A percentile compares a stretch with the other conserved stretches of the same genome.
Conservation (phyloP, 2,329 filamentous ascomycete genomes). For the Trichophyton benhamiae region DNA sequence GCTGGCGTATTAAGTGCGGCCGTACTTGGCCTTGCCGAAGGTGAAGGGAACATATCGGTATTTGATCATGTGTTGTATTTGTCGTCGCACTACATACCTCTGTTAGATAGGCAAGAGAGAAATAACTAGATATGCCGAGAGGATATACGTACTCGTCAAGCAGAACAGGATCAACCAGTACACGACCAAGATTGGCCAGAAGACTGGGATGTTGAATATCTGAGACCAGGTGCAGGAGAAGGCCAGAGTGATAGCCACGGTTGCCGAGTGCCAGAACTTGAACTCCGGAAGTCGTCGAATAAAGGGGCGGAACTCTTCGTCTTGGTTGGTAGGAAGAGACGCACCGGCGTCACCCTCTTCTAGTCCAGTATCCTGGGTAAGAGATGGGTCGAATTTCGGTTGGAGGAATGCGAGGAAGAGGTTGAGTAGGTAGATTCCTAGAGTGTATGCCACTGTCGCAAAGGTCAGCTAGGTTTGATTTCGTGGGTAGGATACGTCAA, state of each 20-base stretch:
- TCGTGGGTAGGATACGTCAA: background rate
- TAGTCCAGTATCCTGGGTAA: conserved; percentile 89
- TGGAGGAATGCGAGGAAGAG: conserved; percentile 97
- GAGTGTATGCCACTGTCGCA: conserved; percentile 72
- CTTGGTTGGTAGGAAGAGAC: conserved; percentile 77
- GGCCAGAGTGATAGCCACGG: conserved; percentile 67
- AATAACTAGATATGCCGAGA: background rate
- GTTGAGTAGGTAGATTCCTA: conserved; percentile 97
- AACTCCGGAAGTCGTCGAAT: conserved; percentile 94
- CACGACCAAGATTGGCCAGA: conserved; percentile 96
- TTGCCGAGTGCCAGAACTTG: conserved; percentile 99
- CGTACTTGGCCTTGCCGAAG: conserved; percentile 75
- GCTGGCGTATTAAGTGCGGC: conserved; percentile 17
- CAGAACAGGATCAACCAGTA: conserved; percentile 98
- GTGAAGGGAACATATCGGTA: conserved; percentile 96
- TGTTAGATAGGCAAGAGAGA: background rate
- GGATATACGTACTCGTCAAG: conserved; percentile 62
- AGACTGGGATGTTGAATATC: conserved; percentile 92
- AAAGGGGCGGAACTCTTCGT: conserved; percentile 96
- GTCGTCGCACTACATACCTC: conserved; percentile 67
- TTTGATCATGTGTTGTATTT: conserved; percentile 99
- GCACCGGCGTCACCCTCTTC: conserved; percentile 70
- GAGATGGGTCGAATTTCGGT: conserved; percentile 96
- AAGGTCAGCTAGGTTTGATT: background rate
- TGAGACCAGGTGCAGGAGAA: conserved; percentile 88